phyloP scores from a whole-genome alignment of 2,329 filamentous ascomycete species.

The Botrytis tulipae region DNA sequence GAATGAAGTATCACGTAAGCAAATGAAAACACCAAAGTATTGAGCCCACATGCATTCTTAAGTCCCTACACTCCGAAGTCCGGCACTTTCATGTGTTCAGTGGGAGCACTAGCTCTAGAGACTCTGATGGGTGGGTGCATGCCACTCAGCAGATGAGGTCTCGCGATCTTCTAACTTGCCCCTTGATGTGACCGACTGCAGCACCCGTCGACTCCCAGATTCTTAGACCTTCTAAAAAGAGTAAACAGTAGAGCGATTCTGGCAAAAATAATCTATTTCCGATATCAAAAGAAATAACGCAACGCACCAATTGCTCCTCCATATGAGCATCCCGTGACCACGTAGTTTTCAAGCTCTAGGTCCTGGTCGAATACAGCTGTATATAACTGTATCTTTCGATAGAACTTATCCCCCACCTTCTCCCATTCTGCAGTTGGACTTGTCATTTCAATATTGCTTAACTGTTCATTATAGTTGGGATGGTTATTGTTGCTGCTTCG shows the following conservation, averaged over 20 bases:
- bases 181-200: background rate
- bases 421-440: conserved; percentile 75
- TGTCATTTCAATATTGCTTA: conserved; percentile 29
- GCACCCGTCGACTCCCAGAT: background rate
- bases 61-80: background rate
- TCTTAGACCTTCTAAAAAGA: too few relatives aligned
- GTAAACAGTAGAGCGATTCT: background rate
- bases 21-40: background rate
- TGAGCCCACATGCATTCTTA: background rate
- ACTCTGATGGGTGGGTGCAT: background rate
- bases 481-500: conserved; percentile 13
- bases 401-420: conserved; percentile 88
- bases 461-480: conserved; percentile 16
- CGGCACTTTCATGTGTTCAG: background rate
- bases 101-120: background rate
- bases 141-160: background rate
- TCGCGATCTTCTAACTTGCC: background rate
- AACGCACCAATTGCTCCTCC: conserved; percentile 84
- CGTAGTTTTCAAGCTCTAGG: conserved; percentile 91
- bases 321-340: conserved; percentile 87
- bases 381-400: conserved; percentile 92
- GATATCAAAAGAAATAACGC: conserved; percentile 11
- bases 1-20: conserved; percentile 32
- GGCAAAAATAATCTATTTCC: background rate
- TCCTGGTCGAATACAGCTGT: conserved; percentile 90